Base-by-base conservation (phyloP, 192 early-diverging fungal genomes). In the Phlyctochytrium planicorne region DNA sequence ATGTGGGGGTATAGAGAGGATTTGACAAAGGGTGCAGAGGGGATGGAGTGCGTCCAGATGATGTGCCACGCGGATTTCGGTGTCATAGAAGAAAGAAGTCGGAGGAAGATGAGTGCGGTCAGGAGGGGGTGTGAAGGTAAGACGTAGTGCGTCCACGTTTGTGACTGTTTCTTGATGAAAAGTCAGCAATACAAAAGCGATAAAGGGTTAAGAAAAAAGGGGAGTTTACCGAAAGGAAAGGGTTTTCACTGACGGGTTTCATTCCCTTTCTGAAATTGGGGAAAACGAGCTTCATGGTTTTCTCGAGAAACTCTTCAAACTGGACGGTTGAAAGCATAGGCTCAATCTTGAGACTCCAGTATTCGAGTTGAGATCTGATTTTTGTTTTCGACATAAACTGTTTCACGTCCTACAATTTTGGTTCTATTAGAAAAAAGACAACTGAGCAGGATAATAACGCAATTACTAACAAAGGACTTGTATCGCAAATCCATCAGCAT, bases 401-500 rank as follows among this genome's bases (percentile, higher is more conserved):
- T n/a, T 65, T 29, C 12, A 71, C 30, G 56, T 71, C 69, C 69
- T 67, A 47, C n/a, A n/a, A n/a, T 20, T 29, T 4, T 36, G 34
- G 25, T 27, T 3, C 16, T 23, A 10, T 33, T 59, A 1, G 20
- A 14, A 25, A 23, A 53, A 60, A 32, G 24, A 25, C 29, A 29
- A 16, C 27, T 4, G 37, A 52, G 12, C 2, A 66, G 2, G 25
- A 14, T 1, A 50, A 30, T 50, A 34, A 69, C 71, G 14, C 40
- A 74, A 1, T n/a, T 1, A 50, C 52, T 50, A 34, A 69, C 71
- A 17, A 34, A 74, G 1, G 66, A 69, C 30, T 74, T 74, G 55
- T 74, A 47, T 17, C 36, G 40, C 14, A 74, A 34, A 52, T 74
- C 72, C 72, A 74, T 74, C 72, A 74, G 66, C 72, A 74, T 74